A percentile compares a stretch with the other conserved stretches of the same genome.
Evolutionary conservation across 2,329 filamentous ascomycete genomes (phyloP).

Genomic region (Claviceps citrina): DNA sequence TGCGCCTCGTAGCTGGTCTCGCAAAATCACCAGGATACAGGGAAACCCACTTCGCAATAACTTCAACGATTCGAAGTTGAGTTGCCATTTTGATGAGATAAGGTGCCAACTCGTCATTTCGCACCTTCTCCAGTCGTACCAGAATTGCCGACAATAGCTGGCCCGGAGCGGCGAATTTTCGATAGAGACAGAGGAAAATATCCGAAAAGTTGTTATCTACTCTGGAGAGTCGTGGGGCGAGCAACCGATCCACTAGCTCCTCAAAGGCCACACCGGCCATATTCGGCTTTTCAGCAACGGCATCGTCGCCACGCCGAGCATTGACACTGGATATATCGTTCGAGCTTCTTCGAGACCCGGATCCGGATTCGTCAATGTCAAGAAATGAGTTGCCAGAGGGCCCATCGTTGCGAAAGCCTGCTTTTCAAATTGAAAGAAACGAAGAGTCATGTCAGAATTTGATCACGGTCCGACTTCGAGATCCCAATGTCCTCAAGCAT

Average conservation of each 20-base stretch:
- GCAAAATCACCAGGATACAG: constrained; percentile 90
- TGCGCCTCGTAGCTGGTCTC: constrained; percentile 53
- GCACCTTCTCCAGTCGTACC: constrained; percentile 55
- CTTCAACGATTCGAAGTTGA: constrained; percentile 69
- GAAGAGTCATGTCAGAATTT: background rate
- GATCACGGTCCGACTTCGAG: background rate
- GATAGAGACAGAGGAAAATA: constrained; percentile 83
- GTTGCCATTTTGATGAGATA: constrained; percentile 64
- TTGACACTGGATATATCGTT: constrained; percentile 55
- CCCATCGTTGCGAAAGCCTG: constrained; percentile 38
- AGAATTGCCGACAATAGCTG: constrained; percentile 67
- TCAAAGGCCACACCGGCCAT: constrained; percentile 42
- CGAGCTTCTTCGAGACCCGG: constrained; percentile 48
- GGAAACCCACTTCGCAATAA: constrained; percentile 78
- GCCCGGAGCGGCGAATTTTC: constrained; percentile 76
- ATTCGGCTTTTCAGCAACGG: constrained; percentile 34
- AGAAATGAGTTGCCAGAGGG: constrained; percentile 40
- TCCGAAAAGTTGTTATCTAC: constrained; percentile 78
- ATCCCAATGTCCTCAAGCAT: background rate
- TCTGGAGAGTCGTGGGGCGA: constrained; percentile 68
- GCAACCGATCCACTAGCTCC: constrained; percentile 72
- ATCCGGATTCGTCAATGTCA: constrained; percentile 55
- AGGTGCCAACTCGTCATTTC: constrained; percentile 48
- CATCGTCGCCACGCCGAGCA: constrained; percentile 51
- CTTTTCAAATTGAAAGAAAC: constrained; percentile 8